phyloP scores from a whole-genome alignment of 371 early-diverging fungal genomes.

The Encephalitozoon hellem region DNA sequence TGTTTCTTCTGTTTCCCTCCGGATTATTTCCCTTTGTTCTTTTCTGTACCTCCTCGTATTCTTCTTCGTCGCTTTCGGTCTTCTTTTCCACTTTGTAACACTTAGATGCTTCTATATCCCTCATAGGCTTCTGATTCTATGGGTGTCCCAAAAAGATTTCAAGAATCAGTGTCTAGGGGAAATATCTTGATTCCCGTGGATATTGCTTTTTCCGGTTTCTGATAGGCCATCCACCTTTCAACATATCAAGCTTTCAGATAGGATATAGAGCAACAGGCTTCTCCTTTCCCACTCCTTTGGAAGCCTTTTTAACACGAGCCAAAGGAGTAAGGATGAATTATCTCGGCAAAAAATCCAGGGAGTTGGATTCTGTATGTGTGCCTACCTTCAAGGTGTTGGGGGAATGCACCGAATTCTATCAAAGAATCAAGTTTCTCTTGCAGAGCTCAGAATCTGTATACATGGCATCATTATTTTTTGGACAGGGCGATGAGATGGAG shows the following conservation, averaged over 20 bases:
- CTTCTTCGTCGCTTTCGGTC: background rate
- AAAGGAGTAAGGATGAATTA: background rate
- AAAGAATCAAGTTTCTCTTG: background rate
- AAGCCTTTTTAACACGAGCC: background rate
- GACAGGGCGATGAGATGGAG: background rate
- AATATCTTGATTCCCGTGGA: background rate
- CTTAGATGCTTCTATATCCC: background rate
- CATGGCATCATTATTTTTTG: conserved; percentile 28
- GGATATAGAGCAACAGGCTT: background rate
- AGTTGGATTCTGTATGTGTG: background rate
- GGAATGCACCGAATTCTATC: conserved; percentile 5
- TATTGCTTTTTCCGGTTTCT: background rate
- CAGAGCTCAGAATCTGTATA: background rate
- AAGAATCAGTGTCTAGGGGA: background rate
- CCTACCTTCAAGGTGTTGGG: background rate
- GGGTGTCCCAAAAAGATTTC: background rate
- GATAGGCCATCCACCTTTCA: background rate
- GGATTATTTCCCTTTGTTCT: background rate
- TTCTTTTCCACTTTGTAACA: background rate
- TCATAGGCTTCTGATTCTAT: background rate
- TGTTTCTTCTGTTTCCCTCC: background rate
- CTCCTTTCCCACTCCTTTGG: background rate
- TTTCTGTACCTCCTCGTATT: background rate
- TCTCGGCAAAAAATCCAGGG: background rate
- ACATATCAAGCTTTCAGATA: background rate